Evolutionary conservation across 495 filamentous ascomycete species (phyloP), one percentile per base, ranked within the genome.

Genomic region (Penicillium coffeae): DNA sequence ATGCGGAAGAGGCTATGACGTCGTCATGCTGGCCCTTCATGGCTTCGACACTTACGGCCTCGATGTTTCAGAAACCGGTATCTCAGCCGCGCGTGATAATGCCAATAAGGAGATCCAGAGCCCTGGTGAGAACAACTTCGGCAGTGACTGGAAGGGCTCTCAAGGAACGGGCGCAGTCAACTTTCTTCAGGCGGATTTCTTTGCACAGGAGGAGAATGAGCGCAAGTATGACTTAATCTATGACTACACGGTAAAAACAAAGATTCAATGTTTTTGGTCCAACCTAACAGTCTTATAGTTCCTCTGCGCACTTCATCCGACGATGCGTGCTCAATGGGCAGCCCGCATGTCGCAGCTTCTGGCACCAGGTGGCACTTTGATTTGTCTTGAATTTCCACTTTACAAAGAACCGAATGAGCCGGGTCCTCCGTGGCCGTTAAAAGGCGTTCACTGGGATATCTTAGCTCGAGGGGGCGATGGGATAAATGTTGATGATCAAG

Each of bases 201-300:
- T 89, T 54, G 40, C 35, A 25, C 22, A n/a, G 8, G 38, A 39
- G 13, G 54, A 66, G 20, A 63, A 56, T 2, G 63, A 59, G 35
- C 66, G 57, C 6, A 61, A 54, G 25, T 89, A 87, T 62, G 85
- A 90, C 69, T 50, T 89, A 9, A 78, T 87, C n/a, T 89, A 86
- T 65, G 87, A 89, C 60, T 88, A 88, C 62, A 88, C 84, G 8
- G 85, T 87, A 64, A 59, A 79, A 10, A 4, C 10, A 5, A 4
- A 4, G 10, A 10, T 30, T 30, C 21, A 1, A 40, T 21, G 13
- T 21, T 21, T 21, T 5, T 30, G 25, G 25, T 4, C 25, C 25
- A 5, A 30, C 56, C 18, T 34, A 40, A 9, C 18, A 8, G 13
- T 38, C 13, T 18, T 19, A 37, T 15, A 73, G 70, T 74, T 74